Evolutionary conservation across 2,329 filamentous ascomycete genomes (phyloP).

Genomic region (Penicillium janthinellum): DNA sequence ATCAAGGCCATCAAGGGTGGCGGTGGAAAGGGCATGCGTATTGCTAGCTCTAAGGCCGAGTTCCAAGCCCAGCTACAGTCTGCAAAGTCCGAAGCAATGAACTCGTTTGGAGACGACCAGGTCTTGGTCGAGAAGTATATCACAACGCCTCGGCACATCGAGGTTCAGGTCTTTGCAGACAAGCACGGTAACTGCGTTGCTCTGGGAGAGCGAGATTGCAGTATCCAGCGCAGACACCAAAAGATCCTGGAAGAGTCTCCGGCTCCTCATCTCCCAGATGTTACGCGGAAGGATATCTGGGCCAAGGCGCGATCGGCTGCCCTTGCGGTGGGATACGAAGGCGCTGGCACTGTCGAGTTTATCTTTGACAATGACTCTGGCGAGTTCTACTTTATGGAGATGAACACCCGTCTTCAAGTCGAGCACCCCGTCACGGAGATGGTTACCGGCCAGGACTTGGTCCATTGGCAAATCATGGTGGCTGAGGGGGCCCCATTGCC

Average conservation of each 20-base stretch:
- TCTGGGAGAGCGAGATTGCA: slow-evolving; percentile 66
- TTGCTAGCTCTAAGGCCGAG: slow-evolving; percentile 59
- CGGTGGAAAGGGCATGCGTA: slow-evolving; percentile 70
- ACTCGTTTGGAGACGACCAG: slow-evolving; percentile 67
- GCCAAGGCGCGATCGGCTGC: slow-evolving; percentile 65
- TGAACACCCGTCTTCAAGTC: slow-evolving; percentile 84
- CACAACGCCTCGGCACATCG: slow-evolving; percentile 66
- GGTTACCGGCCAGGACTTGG: slow-evolving; percentile 75
- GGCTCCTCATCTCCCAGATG: slow-evolving; percentile 62
- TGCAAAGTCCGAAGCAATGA: slow-evolving; percentile 65
- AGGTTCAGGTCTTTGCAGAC: slow-evolving; percentile 69
- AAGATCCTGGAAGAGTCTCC: slow-evolving; percentile 69
- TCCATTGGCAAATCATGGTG: slow-evolving; percentile 93
- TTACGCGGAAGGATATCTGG: slow-evolving; percentile 65
- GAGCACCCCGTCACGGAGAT: slow-evolving; percentile 93
- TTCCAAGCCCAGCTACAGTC: slow-evolving; percentile 64
- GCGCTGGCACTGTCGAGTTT: slow-evolving; percentile 68
- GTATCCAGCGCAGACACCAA: slow-evolving; percentile 66
- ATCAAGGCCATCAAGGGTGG: slow-evolving; percentile 68
- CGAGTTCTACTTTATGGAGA: slow-evolving; percentile 71
- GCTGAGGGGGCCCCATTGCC: slow-evolving; percentile 71
- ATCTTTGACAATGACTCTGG: slow-evolving; percentile 69
- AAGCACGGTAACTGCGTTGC: slow-evolving; percentile 66
- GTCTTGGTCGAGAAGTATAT: slow-evolving; percentile 71
- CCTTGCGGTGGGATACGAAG: slow-evolving; percentile 65